Evolutionary conservation across 176 grass and related monocot genomes (phyloP), one percentile per base, ranked within the genome.

Genomic region (Rhynchospora breviuscula): DNA sequence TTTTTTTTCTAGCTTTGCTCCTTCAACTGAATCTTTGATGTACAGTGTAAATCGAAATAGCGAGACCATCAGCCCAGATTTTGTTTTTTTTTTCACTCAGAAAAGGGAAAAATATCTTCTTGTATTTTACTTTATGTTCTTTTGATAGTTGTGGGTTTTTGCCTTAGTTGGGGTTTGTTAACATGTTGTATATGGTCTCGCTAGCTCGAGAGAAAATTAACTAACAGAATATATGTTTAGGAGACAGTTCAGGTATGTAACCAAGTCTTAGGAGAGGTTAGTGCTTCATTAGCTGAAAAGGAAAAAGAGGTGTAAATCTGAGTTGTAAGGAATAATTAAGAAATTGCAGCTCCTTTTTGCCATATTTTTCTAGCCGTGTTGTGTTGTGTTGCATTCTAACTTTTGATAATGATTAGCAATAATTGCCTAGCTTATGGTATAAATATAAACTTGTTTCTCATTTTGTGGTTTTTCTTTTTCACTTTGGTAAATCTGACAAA

Each of bases 31-130:
- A 78, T 78, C 43, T 78, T 61, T 83, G 54, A 7, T 99, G 96
- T 99, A 99, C 93, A 99, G 91, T 91, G 91, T 89, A 93, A 88
- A 95, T 79, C 56, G 77, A 85, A 84, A 78, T 80, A 89, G 90
- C 61, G 43, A 82, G 80, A 29, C 47, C 80, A 65, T 67, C 46
- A 52, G 12, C 45, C 33, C 79, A 45, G 58, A 81, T 81, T 12
- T 63, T 43, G 59, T 19, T 22, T 65, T 81, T 72, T 22, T 65
- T 81, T 72, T 63, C 33, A 49, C 56, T 45, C 31, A 21, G 26
- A 46, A 63, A 81, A 46, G 79, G 53, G 51, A 59, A 81, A 59
- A 2, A 8, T 7, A 61, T 6, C 21, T 47, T 23, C 46, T 81
- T 81, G 57, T 43, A 19, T 18, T 67, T 81, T 48, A 40, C 35